These are phyloP conservation scores for Penicillium sp. DNA, from an alignment of 2,329 filamentous ascomycete genomes.

Conservation along the genomic window DNA sequence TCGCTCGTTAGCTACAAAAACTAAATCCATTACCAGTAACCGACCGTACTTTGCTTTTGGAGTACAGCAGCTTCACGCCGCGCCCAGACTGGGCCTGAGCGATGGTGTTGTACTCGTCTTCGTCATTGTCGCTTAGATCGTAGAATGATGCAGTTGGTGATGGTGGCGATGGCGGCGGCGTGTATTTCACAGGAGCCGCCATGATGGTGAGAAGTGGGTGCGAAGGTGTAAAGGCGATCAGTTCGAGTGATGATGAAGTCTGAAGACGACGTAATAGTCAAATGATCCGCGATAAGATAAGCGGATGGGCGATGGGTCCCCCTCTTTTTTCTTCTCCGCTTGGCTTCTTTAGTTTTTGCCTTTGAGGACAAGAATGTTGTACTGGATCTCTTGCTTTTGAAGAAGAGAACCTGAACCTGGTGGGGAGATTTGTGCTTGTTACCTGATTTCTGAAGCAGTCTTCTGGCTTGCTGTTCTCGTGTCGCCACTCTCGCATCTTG, in stretches of 20 bases:
- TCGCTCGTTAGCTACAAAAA: conserved; percentile 3
- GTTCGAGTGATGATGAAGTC: background rate
- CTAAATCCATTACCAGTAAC: background rate
- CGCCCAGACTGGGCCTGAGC: conserved; percentile 74
- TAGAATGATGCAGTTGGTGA: conserved; percentile 90
- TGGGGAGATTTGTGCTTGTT: background rate
- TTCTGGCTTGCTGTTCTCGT: background rate
- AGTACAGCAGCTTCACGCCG: conserved; percentile 91
- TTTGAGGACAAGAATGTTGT: background rate
- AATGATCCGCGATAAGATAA: conserved; percentile 30
- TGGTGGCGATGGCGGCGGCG: conserved; percentile 50
- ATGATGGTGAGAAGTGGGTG: conserved; percentile 25
- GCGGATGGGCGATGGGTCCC: background rate
- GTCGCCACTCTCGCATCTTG: conserved; percentile 1
- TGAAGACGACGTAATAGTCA: conserved; percentile 31
- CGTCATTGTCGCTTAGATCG: conserved; percentile 94
- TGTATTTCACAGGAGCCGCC: conserved; percentile 40
- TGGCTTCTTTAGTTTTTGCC: background rate
- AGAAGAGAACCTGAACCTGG: too few species aligned
- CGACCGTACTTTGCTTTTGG: conserved; percentile 83
- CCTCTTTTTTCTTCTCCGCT: conserved; percentile 10
- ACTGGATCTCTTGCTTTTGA: background rate
- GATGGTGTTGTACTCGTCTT: conserved; percentile 90
- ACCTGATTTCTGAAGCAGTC: background rate
- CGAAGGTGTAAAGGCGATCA: conserved; percentile 5